phyloP scores from a whole-genome alignment of 148 eudicot genomes.

The Amaranthus palmeri region DNA sequence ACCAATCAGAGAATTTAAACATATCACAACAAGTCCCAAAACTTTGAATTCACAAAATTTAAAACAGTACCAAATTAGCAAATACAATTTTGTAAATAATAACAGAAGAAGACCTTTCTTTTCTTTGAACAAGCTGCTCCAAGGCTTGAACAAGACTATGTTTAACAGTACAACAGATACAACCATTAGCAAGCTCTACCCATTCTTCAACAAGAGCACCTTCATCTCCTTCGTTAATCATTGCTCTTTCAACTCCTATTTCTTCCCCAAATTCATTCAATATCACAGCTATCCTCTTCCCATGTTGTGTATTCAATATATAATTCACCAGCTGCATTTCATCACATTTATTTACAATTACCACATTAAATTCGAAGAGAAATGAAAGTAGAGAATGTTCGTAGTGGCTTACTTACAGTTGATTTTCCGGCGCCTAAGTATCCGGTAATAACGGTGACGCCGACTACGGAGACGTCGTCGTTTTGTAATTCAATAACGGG shows the following conservation, averaged over 20 bases:
- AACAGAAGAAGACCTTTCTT: conserved; percentile 48
- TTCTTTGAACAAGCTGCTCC: conserved; percentile 85
- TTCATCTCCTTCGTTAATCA: conserved; percentile 89
- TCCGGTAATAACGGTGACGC: conserved; percentile 92
- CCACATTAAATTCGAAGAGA: background rate
- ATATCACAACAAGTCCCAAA: no score
- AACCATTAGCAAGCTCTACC: conserved; percentile 95
- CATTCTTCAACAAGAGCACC: conserved; percentile 90
- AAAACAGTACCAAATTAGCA: no score
- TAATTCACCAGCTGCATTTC: conserved; percentile 67
- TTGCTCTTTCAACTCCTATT: conserved; percentile 91
- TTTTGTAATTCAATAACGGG: conserved; percentile 4
- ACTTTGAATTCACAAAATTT: no score
- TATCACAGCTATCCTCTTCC: conserved; percentile 91
- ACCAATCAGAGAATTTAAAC: no score
- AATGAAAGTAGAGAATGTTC: background rate
- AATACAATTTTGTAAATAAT: no score
- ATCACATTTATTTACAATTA: no score
- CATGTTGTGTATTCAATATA: conserved; percentile 69
- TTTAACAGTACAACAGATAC: conserved; percentile 93
- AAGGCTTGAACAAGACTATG: conserved; percentile 93
- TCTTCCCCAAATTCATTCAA: conserved; percentile 96
- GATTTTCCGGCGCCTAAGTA: conserved; percentile 97
- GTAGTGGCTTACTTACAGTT: conserved; percentile 39
- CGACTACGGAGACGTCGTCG: conserved; percentile 53